Conservation (phyloP, 306 rosid genomes). For the Abrus precatorius region DNA sequence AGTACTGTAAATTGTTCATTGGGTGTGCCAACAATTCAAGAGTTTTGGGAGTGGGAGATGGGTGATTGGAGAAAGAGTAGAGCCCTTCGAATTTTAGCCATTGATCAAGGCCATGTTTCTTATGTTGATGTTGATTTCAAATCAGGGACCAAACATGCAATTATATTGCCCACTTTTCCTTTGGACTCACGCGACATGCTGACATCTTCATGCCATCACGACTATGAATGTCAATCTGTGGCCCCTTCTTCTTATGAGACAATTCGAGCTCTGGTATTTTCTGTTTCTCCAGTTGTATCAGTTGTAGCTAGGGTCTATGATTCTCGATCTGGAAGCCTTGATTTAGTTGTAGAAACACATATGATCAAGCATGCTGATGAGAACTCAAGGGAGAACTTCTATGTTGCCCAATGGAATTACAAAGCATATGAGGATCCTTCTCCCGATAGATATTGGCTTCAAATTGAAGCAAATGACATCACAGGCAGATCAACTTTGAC, state of each 20-base stretch:
- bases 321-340: conserved; percentile 62
- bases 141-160: conserved; percentile 59
- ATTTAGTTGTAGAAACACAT: conserved; percentile 65
- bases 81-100: conserved; percentile 84
- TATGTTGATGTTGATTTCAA: conserved; percentile 79
- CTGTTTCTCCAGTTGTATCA: conserved; percentile 68
- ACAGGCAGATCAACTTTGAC: conserved; percentile 71
- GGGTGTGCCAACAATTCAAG: conserved; percentile 58
- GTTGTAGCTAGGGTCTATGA: conserved; percentile 81
- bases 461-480: conserved; percentile 80
- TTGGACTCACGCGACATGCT: conserved; percentile 88
- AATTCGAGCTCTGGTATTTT: conserved; percentile 84
- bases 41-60: conserved; percentile 99
- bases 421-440: conserved; percentile 85
- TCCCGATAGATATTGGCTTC: conserved; percentile 87
- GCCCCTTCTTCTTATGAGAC: conserved; percentile 69
- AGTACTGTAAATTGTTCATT: conserved; percentile 67
- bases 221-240: conserved; percentile 68
- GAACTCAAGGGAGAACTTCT: conserved; percentile 74
- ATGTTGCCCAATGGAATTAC: conserved; percentile 84
- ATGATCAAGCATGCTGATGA: conserved; percentile 66
- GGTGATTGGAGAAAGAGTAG: conserved; percentile 96
- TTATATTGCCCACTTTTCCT: conserved; percentile 92
- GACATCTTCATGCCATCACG: conserved; percentile 57
- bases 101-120: conserved; percentile 84